Base-by-base conservation (phyloP, 2,329 filamentous ascomycete species). In the Exophiala xenobiotica region DNA sequence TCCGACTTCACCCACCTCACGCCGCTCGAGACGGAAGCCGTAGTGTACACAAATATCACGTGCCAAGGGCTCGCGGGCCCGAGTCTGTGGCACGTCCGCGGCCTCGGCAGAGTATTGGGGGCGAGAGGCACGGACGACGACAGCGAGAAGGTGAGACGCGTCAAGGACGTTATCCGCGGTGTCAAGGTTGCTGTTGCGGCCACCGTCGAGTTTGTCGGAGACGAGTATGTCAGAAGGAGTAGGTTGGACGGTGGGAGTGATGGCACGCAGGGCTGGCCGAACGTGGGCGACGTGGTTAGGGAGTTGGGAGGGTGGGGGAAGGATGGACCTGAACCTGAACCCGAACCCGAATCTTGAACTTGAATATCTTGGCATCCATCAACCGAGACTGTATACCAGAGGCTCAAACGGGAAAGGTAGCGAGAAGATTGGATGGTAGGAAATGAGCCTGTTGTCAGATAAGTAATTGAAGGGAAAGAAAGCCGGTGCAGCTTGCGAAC, bases 21-120 rank as follows among this genome's bases (percentile, higher is more conserved):
- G 43, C 64, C 69, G 42, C 51, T 75, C 2, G 73, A 76, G 60
- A 74, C 74, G 6, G 66, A 75, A 58, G 54, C 74, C 20, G 68
- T 76, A 19, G 70, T 72, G 7, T 60, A 73, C 29, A 65, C 71
- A 1, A 67, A 65, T 2, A 75, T 76, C 44, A 73, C 74, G 68
- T 71, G 70, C 43, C 71, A 74, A 61, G 72, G 74, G 41, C 56
- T 74, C 48, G 62, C 59, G 5, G 66, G 61, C 5, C 70, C 72
- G 57, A 71, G 70, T 1, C 63, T 71, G 26, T 76, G 73, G 73
- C 74, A 76, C 66, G 66, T 75, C 41, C 64, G 74, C 1, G 74
- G 73, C 0, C 62, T 69, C 16, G 65, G 74, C 31, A 62, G 73
- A 12, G 58, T 76, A 50, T 22, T 62, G 19, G 60, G 60, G 3